Evolutionary conservation across 2,329 filamentous ascomycete genomes (phyloP).

Genomic region (Trichoderma sp.): DNA sequence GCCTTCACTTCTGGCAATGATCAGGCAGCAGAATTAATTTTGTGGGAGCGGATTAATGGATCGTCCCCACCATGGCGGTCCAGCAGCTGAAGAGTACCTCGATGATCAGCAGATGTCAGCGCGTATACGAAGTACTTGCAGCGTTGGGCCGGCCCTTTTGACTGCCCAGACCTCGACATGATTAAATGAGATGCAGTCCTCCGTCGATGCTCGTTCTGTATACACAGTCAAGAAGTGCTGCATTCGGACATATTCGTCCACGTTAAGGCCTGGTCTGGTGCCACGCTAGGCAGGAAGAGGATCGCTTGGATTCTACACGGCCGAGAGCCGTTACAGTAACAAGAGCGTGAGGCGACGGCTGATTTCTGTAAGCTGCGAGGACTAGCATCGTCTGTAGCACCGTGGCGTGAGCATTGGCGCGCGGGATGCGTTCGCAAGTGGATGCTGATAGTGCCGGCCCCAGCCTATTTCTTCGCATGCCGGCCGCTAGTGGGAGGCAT

Average conservation of each 20-base stretch:
- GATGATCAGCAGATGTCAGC: constrained; percentile 10
- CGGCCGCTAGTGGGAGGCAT: not conserved
- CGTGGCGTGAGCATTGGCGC: constrained; percentile 7
- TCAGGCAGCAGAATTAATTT: constrained; percentile 29
- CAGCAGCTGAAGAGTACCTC: not conserved
- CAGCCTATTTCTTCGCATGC: constrained; percentile 15
- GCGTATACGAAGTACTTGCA: not conserved
- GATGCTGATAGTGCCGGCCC: constrained; percentile 1
- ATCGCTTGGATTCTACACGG: not conserved
- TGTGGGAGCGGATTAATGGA: constrained; percentile 17
- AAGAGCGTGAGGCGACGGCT: not conserved
- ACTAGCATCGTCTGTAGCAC: not conserved
- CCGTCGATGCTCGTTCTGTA: not conserved
- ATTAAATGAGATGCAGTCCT: not conserved
- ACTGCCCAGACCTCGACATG: not conserved
- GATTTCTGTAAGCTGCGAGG: not conserved
- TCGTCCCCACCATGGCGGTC: constrained; percentile 14
- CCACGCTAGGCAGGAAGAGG: constrained; percentile 11
- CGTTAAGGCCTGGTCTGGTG: not conserved
- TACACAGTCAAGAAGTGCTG: not conserved
- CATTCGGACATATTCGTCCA: not conserved
- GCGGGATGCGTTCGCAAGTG: constrained; percentile 19
- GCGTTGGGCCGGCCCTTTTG: not conserved
- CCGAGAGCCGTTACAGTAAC: constrained; percentile 15
- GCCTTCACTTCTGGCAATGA: constrained; percentile 6